Conservation (phyloP, 2,329 filamentous ascomycete species). For the Ophioceras dolichostomum region DNA sequence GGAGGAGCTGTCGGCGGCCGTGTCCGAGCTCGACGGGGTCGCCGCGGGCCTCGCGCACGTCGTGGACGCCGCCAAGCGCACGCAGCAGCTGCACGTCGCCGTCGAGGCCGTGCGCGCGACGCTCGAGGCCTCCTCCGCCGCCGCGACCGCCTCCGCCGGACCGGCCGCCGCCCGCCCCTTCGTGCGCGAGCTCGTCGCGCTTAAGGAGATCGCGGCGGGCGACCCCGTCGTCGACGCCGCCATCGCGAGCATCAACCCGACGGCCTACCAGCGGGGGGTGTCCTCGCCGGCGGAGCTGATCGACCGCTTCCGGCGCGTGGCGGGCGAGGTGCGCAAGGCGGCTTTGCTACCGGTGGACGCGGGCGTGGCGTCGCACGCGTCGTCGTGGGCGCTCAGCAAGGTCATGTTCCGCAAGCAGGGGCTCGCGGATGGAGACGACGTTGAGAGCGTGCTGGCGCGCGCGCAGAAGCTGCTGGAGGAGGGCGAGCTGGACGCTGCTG, state of each 20-base stretch:
- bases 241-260: constrained; percentile 90
- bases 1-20: constrained; percentile 62
- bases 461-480: constrained; percentile 88
- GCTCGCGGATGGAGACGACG: constrained; percentile 71
- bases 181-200: constrained; percentile 79
- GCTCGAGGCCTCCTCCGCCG: constrained; percentile 36
- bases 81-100: constrained; percentile 91
- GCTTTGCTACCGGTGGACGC: constrained; percentile 85
- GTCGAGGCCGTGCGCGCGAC: constrained; percentile 84
- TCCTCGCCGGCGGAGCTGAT: constrained; percentile 75
- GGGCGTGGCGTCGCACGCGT: constrained; percentile 87
- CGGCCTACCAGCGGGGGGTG: constrained; percentile 85
- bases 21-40: constrained; percentile 75
- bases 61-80: constrained; percentile 80
- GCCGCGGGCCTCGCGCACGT: constrained; percentile 85
- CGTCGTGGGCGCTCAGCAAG: constrained; percentile 81
- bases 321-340: constrained; percentile 86
- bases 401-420: constrained; percentile 93
- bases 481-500: constrained; percentile 81
- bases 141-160: constrained; percentile 22
- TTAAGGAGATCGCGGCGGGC: constrained; percentile 81
- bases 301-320: constrained; percentile 90
- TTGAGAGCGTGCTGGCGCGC: constrained; percentile 83
- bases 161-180: constrained; percentile 70
- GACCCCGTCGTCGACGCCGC: constrained; percentile 84